Conservation (phyloP, 805 yeast genomes). For the Ogataea nonfermentans region DNA sequence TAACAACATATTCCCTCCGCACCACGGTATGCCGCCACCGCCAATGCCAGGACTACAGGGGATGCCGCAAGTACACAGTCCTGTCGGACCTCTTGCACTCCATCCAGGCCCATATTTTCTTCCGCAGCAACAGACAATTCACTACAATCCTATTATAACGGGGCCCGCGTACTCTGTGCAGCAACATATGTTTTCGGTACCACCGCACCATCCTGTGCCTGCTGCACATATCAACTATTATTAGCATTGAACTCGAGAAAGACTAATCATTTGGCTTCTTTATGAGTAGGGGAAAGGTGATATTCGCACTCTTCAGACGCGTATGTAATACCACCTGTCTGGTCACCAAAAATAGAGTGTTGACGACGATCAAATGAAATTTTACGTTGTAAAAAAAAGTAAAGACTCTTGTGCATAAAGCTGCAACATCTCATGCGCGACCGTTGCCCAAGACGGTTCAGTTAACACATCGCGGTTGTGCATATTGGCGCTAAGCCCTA, state of each 20-base stretch:
- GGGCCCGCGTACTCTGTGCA: neutral
- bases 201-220: neutral
- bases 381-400: neutral
- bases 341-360: no score
- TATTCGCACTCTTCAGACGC: no score
- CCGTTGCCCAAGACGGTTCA: no score
- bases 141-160: neutral
- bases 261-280: no score
- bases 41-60: constrained; percentile 42
- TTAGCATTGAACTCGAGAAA: neutral
- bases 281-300: no score
- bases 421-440: no score
- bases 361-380: neutral
- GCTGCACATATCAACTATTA: constrained; percentile 2
- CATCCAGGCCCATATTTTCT: neutral
- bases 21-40: constrained; percentile 45
- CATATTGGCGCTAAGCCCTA: no score
- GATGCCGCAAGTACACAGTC: constrained; percentile 33
- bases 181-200: neutral
- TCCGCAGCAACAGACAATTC: neutral
- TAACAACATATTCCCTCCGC: constrained; percentile 27
- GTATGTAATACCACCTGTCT: no score
- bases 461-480: no score
- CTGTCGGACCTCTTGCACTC: constrained; percentile 20
- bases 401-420: neutral